phyloP scores from a whole-genome alignment of 2,329 filamentous ascomycete genomes.

The Lachnellula suecica region DNA sequence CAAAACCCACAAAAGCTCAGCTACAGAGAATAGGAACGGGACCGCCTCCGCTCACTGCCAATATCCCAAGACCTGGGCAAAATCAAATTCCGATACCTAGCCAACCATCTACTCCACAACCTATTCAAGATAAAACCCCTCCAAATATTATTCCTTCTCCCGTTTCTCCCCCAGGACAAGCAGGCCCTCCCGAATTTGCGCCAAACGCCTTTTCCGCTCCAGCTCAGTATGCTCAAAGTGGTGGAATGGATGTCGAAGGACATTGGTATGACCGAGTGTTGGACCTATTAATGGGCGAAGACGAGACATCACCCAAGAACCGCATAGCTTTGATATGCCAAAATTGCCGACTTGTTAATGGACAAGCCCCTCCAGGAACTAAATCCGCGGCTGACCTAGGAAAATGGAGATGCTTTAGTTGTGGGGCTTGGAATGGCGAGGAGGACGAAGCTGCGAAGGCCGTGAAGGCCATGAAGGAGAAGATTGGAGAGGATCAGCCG shows the following conservation, averaged over 20 bases:
- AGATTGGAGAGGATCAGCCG: conserved; percentile 21
- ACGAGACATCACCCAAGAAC: conserved; percentile 90
- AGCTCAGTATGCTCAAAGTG: conserved; percentile 30
- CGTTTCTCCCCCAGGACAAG: conserved; percentile 18
- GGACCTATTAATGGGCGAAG: conserved; percentile 89
- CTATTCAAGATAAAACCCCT: conserved; percentile 17
- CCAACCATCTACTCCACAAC: conserved; percentile 27
- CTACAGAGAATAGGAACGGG: conserved; percentile 47
- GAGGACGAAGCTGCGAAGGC: conserved; percentile 75
- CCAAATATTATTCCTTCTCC: conserved; percentile 20
- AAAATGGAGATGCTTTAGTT: conserved; percentile 85
- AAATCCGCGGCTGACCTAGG: conserved; percentile 77
- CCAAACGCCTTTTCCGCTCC: conserved; percentile 63
- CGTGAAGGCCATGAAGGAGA: conserved; percentile 43
- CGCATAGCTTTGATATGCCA: conserved; percentile 83
- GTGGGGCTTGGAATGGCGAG: conserved; percentile 77
- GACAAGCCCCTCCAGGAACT: conserved; percentile 88
- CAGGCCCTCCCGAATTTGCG: conserved; percentile 62
- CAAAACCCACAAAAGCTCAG: conserved; percentile 22
- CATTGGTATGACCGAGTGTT: conserved; percentile 96
- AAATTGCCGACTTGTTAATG: conserved; percentile 85
- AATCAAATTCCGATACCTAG: conserved; percentile 12
- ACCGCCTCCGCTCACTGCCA: conserved; percentile 63
- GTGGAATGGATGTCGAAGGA: conserved; percentile 33
- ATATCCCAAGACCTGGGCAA: conserved; percentile 48